Conservation (phyloP, 2,329 filamentous ascomycete species). For the Cylindrodendrum hubeiense region DNA sequence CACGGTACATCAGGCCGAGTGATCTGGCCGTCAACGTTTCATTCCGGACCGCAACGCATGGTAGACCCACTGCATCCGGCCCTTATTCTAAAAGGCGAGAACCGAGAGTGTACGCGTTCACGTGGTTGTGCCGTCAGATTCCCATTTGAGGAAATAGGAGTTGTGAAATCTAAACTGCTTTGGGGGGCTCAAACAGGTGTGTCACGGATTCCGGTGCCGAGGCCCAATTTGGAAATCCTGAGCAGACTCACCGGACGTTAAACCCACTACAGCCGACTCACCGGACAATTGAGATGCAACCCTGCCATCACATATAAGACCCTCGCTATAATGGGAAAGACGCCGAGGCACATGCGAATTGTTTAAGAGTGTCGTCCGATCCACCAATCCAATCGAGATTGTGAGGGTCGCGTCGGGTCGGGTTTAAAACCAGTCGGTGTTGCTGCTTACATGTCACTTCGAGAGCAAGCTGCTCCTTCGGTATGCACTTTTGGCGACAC, state of each 20-base stretch:
- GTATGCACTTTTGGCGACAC: neutral
- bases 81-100: neutral
- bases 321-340: neutral
- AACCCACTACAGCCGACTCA: neutral
- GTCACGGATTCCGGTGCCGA: neutral
- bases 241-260: slow-evolving; percentile 15
- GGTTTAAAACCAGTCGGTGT: neutral
- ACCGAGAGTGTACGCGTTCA: neutral
- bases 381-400: neutral
- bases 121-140: neutral
- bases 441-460: neutral
- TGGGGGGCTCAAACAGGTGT: slow-evolving; percentile 1
- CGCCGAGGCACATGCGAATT: too few relatives aligned
- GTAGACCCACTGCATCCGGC: neutral
- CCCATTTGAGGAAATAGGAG: neutral
- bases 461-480: neutral
- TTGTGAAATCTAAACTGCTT: slow-evolving; percentile 4
- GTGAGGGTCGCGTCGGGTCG: neutral
- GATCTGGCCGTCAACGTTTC: slow-evolving; percentile 21
- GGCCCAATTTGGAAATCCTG: slow-evolving; percentile 9
- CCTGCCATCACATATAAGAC: neutral
- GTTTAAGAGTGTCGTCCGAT: neutral
- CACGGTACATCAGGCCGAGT: neutral
- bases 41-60: slow-evolving; percentile 2
- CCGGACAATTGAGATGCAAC: neutral